Conservation (phyloP, 2,329 filamentous ascomycete species). For the Trichoderma endophyticum region DNA sequence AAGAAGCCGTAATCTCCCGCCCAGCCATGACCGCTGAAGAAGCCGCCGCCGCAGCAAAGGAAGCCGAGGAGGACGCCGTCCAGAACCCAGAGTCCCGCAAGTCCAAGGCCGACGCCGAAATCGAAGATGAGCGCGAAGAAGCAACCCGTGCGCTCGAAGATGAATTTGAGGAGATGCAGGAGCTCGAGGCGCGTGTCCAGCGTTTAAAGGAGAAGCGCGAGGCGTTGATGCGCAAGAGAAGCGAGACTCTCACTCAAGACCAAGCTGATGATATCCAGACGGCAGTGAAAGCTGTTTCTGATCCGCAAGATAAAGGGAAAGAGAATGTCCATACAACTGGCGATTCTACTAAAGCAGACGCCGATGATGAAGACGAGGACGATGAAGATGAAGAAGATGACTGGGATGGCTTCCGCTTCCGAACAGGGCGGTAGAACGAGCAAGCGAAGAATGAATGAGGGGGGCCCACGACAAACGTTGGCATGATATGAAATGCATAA, state of each 20-base stretch:
- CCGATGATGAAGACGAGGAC: conserved; percentile 38
- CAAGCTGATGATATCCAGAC: conserved; percentile 12
- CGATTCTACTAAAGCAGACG: conserved; percentile 42
- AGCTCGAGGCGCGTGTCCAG: conserved; percentile 68
- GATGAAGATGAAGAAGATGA: conserved; percentile 40
- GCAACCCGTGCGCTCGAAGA: conserved; percentile 69
- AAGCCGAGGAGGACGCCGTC: conserved; percentile 39
- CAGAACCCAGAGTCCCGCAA: conserved; percentile 40
- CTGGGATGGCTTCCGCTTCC: conserved; percentile 59
- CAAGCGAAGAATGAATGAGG: background rate
- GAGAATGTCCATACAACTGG: conserved; percentile 30
- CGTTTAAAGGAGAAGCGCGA: conserved; percentile 69
- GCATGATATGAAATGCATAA: background rate
- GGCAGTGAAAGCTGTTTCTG: background rate
- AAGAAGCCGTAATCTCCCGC: conserved; percentile 63
- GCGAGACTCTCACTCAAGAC: conserved; percentile 30
- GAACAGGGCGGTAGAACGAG: conserved; percentile 14
- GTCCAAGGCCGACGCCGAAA: conserved; percentile 51
- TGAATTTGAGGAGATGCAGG: conserved; percentile 81
- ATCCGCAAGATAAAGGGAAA: conserved; percentile 21
- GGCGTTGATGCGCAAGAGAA: conserved; percentile 47
- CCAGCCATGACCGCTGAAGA: conserved; percentile 65
- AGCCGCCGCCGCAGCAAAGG: conserved; percentile 53
- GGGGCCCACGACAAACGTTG: background rate
- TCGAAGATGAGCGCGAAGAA: conserved; percentile 71